Percentiles rank a stretch among this genome's conserved stretches.
Conservation (phyloP, 2,329 filamentous ascomycete species). For the Fusarium udum region DNA sequence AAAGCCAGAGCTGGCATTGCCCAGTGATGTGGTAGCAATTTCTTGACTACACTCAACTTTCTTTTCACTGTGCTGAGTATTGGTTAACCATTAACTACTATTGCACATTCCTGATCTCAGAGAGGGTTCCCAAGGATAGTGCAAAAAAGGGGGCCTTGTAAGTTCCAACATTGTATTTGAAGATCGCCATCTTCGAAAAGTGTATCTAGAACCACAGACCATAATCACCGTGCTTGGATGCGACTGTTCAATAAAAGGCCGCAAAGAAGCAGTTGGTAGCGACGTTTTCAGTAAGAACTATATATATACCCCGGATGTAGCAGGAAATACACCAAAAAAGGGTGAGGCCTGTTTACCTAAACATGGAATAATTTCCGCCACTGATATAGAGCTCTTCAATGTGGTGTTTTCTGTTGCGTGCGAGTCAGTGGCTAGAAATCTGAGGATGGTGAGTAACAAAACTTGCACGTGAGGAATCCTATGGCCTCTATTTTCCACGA, state of each 20-base stretch:
- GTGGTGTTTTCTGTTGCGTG: background rate
- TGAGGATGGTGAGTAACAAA: background rate
- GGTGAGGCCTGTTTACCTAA: background rate
- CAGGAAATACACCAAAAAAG: background rate
- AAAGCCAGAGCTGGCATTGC: slow-evolving; percentile 40
- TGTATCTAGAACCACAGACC: background rate
- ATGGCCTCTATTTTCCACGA: background rate
- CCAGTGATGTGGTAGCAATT: slow-evolving; percentile 7
- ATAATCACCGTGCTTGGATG: background rate
- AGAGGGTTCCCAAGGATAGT: background rate
- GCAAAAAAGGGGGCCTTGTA: background rate
- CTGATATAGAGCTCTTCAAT: background rate
- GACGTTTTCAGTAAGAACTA: background rate
- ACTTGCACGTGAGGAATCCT: background rate
- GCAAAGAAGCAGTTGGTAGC: background rate
- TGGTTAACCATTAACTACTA: background rate
- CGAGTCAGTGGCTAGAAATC: background rate
- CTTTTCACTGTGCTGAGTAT: background rate
- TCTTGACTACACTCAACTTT: too few relatives aligned
- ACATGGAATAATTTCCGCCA: background rate
- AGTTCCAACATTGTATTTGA: background rate
- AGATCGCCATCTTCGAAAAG: background rate
- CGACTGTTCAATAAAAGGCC: background rate
- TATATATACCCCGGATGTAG: background rate
- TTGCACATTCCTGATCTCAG: background rate